A percentile compares a stretch with the other conserved stretches of the same genome.
phyloP scores from a whole-genome alignment of 257 asterid species.

The Cordia subcordata region DNA sequence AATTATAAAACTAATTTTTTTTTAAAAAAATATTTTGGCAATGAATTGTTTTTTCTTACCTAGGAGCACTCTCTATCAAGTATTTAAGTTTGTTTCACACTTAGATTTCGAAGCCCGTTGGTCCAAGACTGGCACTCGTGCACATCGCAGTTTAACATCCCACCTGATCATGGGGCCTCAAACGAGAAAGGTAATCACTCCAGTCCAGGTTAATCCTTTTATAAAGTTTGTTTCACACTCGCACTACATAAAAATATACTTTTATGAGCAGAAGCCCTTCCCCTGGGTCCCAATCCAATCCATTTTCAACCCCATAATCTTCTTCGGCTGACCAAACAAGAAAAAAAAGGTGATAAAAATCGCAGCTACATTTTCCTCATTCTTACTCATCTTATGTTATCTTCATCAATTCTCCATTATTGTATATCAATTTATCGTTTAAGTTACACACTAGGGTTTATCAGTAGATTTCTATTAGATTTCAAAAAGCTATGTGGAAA shows the following conservation, averaged over 20 bases:
- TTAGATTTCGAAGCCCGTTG: too few species aligned
- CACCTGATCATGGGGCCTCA: too few species aligned
- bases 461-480: not conserved
- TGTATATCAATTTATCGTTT: not conserved
- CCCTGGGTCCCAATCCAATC: not conserved
- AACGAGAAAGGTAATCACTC: too few species aligned
- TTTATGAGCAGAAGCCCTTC: not conserved
- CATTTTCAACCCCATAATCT: not conserved
- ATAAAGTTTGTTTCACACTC: not conserved
- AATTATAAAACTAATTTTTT: too few species aligned
- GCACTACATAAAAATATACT: not conserved
- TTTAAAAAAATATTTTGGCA: too few species aligned
- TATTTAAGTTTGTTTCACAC: too few species aligned
- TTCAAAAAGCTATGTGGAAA: not conserved
- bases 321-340: not conserved
- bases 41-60: too few species aligned
- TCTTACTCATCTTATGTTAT: too few species aligned
- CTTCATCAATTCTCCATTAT: not conserved
- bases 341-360: not conserved
- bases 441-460: not conserved
- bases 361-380: not conserved
- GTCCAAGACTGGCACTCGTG: too few species aligned
- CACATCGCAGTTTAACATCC: too few species aligned
- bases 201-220: too few species aligned
- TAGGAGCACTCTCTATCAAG: too few species aligned